A percentile compares a stretch with the other conserved stretches of the same genome.
Evolutionary conservation across 768 basidiomycete genomes (phyloP).

Genomic region (Plicaturopsis crispa): DNA sequence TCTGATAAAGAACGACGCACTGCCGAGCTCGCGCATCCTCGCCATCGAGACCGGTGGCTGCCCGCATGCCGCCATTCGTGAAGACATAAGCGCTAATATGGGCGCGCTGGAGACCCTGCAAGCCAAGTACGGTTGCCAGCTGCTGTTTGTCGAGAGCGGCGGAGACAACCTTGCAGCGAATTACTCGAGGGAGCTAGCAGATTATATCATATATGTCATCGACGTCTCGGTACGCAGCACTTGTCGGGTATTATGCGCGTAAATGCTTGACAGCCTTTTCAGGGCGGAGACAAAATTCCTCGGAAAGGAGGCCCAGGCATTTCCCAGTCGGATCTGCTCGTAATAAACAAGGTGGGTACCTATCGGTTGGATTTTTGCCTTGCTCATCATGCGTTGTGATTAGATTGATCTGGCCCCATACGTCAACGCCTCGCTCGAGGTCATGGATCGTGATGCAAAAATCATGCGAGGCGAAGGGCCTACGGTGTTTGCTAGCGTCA

Average conservation of each 20-base stretch:
- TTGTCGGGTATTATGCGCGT: constrained; percentile 2
- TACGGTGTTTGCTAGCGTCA: constrained; percentile 84
- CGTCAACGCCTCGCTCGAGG: constrained; percentile 87
- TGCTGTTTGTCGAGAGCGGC: constrained; percentile 93
- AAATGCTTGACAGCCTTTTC: constrained; percentile 1
- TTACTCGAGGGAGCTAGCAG: constrained; percentile 92
- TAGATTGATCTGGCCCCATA: constrained; percentile 92
- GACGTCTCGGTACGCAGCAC: constrained; percentile 61
- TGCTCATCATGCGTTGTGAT: background rate
- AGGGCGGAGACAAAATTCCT: constrained; percentile 98
- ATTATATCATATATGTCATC: constrained; percentile 94
- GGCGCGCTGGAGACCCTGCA: constrained; percentile 93
- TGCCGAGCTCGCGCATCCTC: constrained; percentile 78
- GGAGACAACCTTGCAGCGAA: constrained; percentile 97
- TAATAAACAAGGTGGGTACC: constrained; percentile 81
- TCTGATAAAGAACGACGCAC: constrained; percentile 85
- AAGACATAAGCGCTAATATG: constrained; percentile 97
- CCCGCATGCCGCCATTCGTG: constrained; percentile 96
- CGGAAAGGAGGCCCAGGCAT: constrained; percentile 98
- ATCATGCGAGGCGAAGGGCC: constrained; percentile 93
- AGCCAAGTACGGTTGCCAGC: constrained; percentile 81
- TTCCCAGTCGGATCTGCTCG: constrained; percentile 88
- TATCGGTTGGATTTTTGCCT: constrained; percentile 1
- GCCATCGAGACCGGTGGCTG: constrained; percentile 99
- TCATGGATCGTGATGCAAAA: constrained; percentile 92